Conservation (phyloP, 2,329 filamentous ascomycete species). For the Alternaria longipes region DNA sequence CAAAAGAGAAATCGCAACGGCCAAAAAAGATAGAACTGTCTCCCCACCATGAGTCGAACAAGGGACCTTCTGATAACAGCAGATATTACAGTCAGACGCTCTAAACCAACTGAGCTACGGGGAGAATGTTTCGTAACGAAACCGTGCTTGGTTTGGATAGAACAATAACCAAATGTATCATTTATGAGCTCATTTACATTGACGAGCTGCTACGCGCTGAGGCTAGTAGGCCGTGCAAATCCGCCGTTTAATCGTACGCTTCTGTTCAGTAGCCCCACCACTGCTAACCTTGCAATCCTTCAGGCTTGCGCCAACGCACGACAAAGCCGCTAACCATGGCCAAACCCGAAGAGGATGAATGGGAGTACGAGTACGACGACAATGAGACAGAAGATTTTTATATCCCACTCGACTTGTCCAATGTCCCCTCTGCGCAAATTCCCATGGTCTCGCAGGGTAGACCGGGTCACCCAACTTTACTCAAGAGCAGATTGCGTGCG, state of each 20-base stretch:
- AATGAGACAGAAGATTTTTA: conserved; percentile 67
- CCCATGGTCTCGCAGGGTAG: conserved; percentile 29
- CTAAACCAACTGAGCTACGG: conserved; percentile 49
- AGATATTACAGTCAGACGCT: conserved; percentile 50
- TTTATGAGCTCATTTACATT: too few species aligned
- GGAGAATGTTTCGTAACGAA: conserved; percentile 25
- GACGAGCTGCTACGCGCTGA: too few species aligned
- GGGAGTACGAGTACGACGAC: conserved; percentile 68
- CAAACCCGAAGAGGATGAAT: conserved; percentile 56
- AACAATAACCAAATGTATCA: accelerated
- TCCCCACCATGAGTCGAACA: conserved; percentile 47
- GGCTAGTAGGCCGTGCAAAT: too few species aligned
- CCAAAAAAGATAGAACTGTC: conserved; percentile 27
- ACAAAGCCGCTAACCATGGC: conserved; percentile 29
- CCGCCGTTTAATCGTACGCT: neutral
- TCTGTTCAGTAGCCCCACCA: neutral
- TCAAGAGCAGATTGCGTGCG: conserved; percentile 43
- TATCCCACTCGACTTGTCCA: conserved; percentile 67
- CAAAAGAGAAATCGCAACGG: neutral
- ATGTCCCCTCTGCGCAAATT: conserved; percentile 39
- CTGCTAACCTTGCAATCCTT: neutral
- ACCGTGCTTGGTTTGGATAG: conserved; percentile 24
- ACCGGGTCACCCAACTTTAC: conserved; percentile 35
- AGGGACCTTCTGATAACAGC: conserved; percentile 48
- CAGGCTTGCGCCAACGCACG: neutral